Evolutionary conservation across 192 early-diverging fungal genomes (phyloP).

Genomic region (Backusella circina): DNA sequence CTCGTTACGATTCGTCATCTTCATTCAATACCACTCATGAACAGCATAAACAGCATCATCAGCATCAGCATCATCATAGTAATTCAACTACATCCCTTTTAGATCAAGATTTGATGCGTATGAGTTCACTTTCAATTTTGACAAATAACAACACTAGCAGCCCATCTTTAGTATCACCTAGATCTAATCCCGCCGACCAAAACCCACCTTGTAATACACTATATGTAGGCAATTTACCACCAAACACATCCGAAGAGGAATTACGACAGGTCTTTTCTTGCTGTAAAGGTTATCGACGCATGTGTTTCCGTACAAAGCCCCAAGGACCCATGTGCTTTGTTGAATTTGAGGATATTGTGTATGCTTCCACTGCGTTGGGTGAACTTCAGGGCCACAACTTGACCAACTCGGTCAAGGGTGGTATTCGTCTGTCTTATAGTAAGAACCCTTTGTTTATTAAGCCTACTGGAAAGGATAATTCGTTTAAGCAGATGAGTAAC

Average conservation of each 20-base stretch:
- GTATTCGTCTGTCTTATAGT: conserved; percentile 90
- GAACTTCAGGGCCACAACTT: conserved; percentile 85
- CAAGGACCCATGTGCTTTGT: conserved; percentile 99
- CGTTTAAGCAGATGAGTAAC: conserved; percentile 1
- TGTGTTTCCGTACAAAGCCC: conserved; percentile 84
- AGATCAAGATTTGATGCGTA: conserved; percentile 8
- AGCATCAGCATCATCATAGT: not conserved
- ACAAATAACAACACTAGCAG: conserved; percentile 15
- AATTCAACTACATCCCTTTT: not conserved
- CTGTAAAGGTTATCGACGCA: conserved; percentile 83
- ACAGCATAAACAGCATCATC: conserved; percentile 8
- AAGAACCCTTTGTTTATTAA: conserved; percentile 81
- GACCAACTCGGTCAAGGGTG: conserved; percentile 84
- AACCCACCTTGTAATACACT: conserved; percentile 99
- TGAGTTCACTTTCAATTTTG: conserved; percentile 39
- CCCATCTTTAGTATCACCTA: not conserved
- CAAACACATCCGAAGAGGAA: conserved; percentile 87
- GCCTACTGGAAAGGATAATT: not conserved
- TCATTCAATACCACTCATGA: conserved; percentile 32
- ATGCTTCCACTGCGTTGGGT: conserved; percentile 85
- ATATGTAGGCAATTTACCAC: conserved; percentile 95
- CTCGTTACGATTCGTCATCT: conserved; percentile 35
- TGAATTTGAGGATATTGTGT: conserved; percentile 94
- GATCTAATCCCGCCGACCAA: conserved; percentile 78
- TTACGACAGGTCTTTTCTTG: conserved; percentile 72